phyloP scores from a whole-genome alignment of 2,329 filamentous ascomycete genomes.

The Diaporthe citrichinensis region DNA sequence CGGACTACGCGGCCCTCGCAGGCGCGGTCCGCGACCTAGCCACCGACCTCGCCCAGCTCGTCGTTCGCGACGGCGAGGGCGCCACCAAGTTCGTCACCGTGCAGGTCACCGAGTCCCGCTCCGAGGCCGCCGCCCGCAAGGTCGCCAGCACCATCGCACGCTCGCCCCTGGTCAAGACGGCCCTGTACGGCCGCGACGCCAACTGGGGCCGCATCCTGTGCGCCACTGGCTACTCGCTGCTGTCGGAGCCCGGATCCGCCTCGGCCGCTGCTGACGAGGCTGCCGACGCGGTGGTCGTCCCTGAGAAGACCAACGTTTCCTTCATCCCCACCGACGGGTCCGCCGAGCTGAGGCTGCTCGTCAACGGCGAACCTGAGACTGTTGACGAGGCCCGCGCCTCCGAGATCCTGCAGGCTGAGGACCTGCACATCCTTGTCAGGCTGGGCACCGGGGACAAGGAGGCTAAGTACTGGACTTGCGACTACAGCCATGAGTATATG shows the following conservation, averaged over 20 bases:
- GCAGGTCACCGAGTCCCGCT: conserved; percentile 80
- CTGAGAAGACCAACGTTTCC: conserved; percentile 81
- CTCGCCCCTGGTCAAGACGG: conserved; percentile 96
- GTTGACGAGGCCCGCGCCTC: conserved; percentile 84
- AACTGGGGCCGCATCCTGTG: conserved; percentile 99
- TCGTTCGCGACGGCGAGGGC: conserved; percentile 96
- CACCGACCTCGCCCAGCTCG: conserved; percentile 87
- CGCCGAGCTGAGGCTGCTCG: conserved; percentile 80
- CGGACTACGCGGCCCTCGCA: conserved; percentile 80
- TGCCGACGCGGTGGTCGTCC: conserved; percentile 70
- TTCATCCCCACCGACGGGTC: conserved; percentile 86
- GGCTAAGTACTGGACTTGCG: conserved; percentile 87
- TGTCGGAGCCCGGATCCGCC: conserved; percentile 70
- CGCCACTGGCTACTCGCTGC: conserved; percentile 85
- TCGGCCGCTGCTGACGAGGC: conserved; percentile 75
- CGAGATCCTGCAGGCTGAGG: conserved; percentile 82
- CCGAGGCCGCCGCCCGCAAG: conserved; percentile 79
- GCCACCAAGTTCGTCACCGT: conserved; percentile 99
- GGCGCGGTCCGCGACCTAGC: conserved; percentile 82
- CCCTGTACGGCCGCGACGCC: conserved; percentile 95
- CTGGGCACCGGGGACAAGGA: conserved; percentile 78
- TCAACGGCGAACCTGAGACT: conserved; percentile 83
- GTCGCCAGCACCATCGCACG: conserved; percentile 91
- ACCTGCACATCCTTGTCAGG: conserved; percentile 83
- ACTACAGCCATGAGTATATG: conserved; percentile 87